Evolutionary conservation across 2,329 filamentous ascomycete species (phyloP), one percentile per base, ranked within the genome.

Genomic region (Escovopsis sp.): DNA sequence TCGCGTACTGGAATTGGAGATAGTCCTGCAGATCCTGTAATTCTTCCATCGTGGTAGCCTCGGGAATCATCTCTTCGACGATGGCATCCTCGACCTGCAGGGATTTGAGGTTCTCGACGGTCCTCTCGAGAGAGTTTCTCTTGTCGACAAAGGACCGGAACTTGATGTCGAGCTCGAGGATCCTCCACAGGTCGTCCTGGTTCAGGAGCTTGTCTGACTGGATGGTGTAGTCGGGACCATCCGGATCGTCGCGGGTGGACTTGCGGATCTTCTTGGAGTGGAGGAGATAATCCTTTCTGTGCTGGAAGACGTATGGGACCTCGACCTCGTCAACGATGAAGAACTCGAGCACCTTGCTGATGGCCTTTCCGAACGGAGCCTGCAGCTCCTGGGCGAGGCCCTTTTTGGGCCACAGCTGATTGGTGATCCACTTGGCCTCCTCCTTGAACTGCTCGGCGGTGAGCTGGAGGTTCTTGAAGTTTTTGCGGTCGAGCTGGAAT

Each of bases 11-110:
- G 61, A 98, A 98, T 55, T 96, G 87, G 41, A 96, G 68, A 53
- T 96, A 96, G 55, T 98, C 91, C 56, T 96, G 89, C 16, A 98
- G 65, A 59, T 98, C 91, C 57, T 98, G 91, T 14, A 98, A 71
- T 57, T 98, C 91, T 57, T 98, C 91, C 70, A 95, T 88, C 0
- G 83, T 89, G 5, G 76, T 76, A 3, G 88, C 87, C 44, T 78
- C 71, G 1, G 74, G 71, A n/a, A 91, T 73, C 71, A 95, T 80
- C 50, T 88, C 80, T 37, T 89, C 82, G 34, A 96, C 78, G 43
- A 85, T 79, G 1, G 68, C 57, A 54, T 96, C 91, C 20, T 77
- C 64, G 15, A 88, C 68, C 4, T 72, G 71, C 14, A 75, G 64
- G 6, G 64, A 64, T 53, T 78, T 81, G 15, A 94, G 65, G 46